Conservation (phyloP, 345 rosid species). For the Carallia pectinifolia region DNA sequence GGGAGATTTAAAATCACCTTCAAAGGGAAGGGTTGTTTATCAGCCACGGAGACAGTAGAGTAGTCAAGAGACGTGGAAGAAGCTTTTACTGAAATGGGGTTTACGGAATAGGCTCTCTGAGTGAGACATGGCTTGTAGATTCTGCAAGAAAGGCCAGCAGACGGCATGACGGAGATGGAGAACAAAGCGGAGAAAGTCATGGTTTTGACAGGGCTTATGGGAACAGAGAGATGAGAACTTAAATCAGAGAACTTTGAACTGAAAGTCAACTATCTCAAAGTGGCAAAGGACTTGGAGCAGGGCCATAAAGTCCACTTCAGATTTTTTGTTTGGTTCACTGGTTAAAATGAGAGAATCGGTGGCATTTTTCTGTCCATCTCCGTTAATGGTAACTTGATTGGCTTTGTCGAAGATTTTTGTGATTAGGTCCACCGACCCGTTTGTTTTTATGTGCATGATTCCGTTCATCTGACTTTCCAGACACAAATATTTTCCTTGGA, state of each 20-base stretch:
- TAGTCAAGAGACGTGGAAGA: slow-evolving; percentile 50
- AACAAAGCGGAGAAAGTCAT: not conserved
- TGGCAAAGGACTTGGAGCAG: not conserved
- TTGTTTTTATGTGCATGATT: too few species aligned
- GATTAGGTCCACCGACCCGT: too few species aligned
- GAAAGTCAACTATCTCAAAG: not conserved
- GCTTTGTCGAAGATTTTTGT: too few species aligned
- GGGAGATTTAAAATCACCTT: slow-evolving; percentile 40
- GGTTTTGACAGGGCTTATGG: not conserved
- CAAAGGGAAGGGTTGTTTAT: slow-evolving; percentile 36
- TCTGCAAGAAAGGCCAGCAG: slow-evolving; percentile 39
- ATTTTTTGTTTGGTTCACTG: too few species aligned
- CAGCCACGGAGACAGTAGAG: slow-evolving; percentile 38
- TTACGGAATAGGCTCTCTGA: slow-evolving; percentile 21
- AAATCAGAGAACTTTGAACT: too few species aligned
- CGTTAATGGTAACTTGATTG: too few species aligned
- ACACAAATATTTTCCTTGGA: too few species aligned
- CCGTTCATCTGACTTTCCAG: too few species aligned
- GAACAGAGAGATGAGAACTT: not conserved
- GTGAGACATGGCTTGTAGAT: slow-evolving; percentile 27
- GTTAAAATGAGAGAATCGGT: too few species aligned
- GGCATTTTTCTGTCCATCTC: too few species aligned
- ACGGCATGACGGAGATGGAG: slow-evolving; percentile 37
- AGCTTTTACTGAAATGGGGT: slow-evolving; percentile 58
- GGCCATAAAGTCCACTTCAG: not conserved